Evolutionary conservation across 192 early-diverging fungal species (phyloP).

Genomic region (Linderina pennispora): DNA sequence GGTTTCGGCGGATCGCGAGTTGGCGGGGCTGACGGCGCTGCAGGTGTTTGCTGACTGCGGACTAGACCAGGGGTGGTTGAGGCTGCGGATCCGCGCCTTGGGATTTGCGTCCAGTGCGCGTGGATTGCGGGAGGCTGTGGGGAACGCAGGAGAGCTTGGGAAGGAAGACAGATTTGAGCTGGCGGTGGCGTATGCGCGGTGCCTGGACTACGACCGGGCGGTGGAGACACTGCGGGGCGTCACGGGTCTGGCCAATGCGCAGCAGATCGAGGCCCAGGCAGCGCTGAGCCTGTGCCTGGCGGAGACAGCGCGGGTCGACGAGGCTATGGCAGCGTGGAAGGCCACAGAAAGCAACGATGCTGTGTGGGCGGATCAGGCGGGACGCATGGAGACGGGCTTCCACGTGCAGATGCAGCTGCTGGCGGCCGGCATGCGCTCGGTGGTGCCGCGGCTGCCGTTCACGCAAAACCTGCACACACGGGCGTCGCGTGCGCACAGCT

Average conservation of each 20-base stretch:
- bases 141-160: too few relatives aligned
- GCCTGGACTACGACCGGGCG: slow-evolving; percentile 9
- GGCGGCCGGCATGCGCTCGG: slow-evolving; percentile 11
- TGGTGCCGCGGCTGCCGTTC: slow-evolving; percentile 26
- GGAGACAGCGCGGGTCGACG: slow-evolving; percentile 5
- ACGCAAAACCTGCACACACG: slow-evolving; percentile 27
- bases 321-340: not conserved
- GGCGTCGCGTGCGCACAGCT: slow-evolving; percentile 18
- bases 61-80: not conserved
- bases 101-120: slow-evolving; percentile 34
- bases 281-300: slow-evolving; percentile 23
- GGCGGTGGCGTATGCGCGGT: slow-evolving; percentile 27
- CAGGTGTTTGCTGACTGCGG: slow-evolving; percentile 28
- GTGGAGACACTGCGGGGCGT: not conserved
- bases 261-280: slow-evolving; percentile 7
- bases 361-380: slow-evolving; percentile 4
- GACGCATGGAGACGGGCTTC: not conserved
- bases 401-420: slow-evolving; percentile 9
- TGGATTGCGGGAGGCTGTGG: too few relatives aligned
- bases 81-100: slow-evolving; percentile 13
- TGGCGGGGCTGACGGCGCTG: slow-evolving; percentile 30
- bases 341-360: not conserved
- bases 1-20: slow-evolving; percentile 16
- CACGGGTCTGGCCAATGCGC: slow-evolving; percentile 1
- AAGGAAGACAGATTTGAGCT: slow-evolving; percentile 8